Evolutionary conservation across 352 stramenopile genomes (phyloP), one percentile per base, ranked within the genome.

Genomic region (Phytophthora podocarpi): DNA sequence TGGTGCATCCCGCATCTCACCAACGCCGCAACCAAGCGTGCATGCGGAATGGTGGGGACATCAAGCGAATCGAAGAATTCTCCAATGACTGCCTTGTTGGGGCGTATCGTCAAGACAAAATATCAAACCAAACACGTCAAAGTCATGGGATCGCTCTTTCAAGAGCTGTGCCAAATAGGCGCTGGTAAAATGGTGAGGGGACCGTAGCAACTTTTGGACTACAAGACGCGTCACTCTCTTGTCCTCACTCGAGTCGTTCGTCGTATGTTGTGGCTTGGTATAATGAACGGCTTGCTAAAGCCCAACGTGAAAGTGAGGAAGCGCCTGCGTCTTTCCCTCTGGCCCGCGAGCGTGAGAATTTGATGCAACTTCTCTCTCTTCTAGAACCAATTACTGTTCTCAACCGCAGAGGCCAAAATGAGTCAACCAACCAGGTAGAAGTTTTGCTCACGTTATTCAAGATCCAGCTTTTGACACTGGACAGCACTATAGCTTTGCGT

Each of bases 1-100:
- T 48, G 26, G 49, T 40, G 49, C 13, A 40, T 58, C 27, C 37
- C 36, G 1, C 36, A 58, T 48, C 28, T 58, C 5, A 48, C 49
- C 0, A 59, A 59, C 18, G 50, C 37, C 12, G 50, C 36, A 13
- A 59, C 50, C 1, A 50, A 59, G n/a, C n/a, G n/a, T n/a, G n/a
- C n/a, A n/a, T n/a, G n/a, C n/a, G n/a, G n/a, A n/a, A n/a, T n/a
- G n/a, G n/a, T n/a, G n/a, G n/a, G n/a, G n/a, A n/a, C n/a, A n/a
- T n/a, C n/a, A n/a, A n/a, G n/a, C n/a, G n/a, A n/a, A n/a, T n/a
- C n/a, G n/a, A n/a, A n/a, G n/a, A n/a, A n/a, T n/a, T n/a, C n/a
- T n/a, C n/a, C n/a, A n/a, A n/a, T n/a, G n/a, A n/a, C n/a, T n/a
- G n/a, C n/a, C n/a, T n/a, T n/a, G n/a, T n/a, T n/a, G n/a, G n/a